Conservation (phyloP, 306 rosid species). For the Elaeagnus macrophylla region DNA sequence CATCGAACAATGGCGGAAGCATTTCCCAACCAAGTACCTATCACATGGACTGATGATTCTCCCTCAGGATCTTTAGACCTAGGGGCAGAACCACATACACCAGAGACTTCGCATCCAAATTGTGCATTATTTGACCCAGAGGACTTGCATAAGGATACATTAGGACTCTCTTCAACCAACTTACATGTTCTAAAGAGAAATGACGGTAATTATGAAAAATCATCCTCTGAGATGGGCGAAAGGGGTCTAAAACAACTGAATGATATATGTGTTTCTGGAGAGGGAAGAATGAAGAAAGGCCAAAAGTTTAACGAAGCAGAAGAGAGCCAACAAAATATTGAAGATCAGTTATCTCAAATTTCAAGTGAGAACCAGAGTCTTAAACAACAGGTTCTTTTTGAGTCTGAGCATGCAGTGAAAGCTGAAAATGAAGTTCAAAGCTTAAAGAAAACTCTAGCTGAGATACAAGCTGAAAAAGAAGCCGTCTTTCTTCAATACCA, state of each 20-base stretch:
- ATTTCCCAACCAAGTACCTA: slow-evolving; percentile 74
- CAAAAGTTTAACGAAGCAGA: slow-evolving; percentile 12
- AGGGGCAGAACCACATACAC: slow-evolving; percentile 48
- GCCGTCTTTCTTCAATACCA: slow-evolving; percentile 59
- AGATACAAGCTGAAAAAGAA: slow-evolving; percentile 74
- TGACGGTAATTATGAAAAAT: slow-evolving; percentile 34
- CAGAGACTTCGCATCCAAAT: slow-evolving; percentile 45
- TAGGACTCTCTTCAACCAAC: slow-evolving; percentile 37
- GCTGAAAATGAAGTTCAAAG: slow-evolving; percentile 57
- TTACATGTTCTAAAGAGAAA: slow-evolving; percentile 23
- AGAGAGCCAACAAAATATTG: slow-evolving; percentile 15
- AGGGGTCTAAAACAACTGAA: slow-evolving; percentile 72
- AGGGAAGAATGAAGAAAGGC: slow-evolving; percentile 17
- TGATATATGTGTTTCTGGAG: slow-evolving; percentile 36
- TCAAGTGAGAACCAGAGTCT: slow-evolving; percentile 38
- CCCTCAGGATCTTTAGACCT: slow-evolving; percentile 48
- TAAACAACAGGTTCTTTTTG: slow-evolving; percentile 29
- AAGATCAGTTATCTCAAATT: slow-evolving; percentile 25
- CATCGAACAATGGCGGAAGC: slow-evolving; percentile 92
- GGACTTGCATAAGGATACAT: slow-evolving; percentile 44
- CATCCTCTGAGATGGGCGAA: slow-evolving; percentile 30
- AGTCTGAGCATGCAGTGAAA: slow-evolving; percentile 40
- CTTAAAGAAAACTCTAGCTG: slow-evolving; percentile 44
- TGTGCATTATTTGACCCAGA: slow-evolving; percentile 40
- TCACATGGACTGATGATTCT: slow-evolving; percentile 48